Evolutionary conservation across 2,329 filamentous ascomycete genomes (phyloP).

Genomic region (Calonectria montana): DNA sequence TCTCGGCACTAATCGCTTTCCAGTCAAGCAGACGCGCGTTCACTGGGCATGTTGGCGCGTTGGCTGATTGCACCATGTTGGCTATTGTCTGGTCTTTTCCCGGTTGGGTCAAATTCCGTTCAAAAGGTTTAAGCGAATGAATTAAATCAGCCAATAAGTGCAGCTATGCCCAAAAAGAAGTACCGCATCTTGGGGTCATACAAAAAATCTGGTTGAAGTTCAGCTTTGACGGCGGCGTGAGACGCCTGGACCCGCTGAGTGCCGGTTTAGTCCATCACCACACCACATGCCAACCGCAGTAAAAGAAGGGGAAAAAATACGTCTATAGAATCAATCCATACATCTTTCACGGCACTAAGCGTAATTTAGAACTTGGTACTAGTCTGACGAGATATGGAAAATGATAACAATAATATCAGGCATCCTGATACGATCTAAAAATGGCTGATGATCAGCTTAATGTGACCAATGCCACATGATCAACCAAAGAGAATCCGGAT

Average conservation of each 20-base stretch:
- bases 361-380: background rate
- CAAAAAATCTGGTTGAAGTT: background rate
- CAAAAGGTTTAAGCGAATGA: background rate
- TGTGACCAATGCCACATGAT: background rate
- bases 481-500: background rate
- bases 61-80: background rate
- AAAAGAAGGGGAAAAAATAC: background rate
- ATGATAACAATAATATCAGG: no score
- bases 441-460: background rate
- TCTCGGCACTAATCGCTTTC: background rate
- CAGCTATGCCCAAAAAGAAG: background rate
- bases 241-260: no score
- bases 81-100: background rate
- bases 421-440: background rate
- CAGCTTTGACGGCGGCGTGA: background rate
- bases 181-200: background rate
- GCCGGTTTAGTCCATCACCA: no score
- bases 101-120: background rate
- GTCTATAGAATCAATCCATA: background rate
- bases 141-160: background rate
- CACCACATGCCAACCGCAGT: background rate
- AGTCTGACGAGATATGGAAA: background rate
- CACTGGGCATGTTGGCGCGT: background rate
- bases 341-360: background rate
- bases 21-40: slow-evolving; percentile 11